phyloP scores from a whole-genome alignment of 257 asterid species.

The Buddleja alternifolia region DNA sequence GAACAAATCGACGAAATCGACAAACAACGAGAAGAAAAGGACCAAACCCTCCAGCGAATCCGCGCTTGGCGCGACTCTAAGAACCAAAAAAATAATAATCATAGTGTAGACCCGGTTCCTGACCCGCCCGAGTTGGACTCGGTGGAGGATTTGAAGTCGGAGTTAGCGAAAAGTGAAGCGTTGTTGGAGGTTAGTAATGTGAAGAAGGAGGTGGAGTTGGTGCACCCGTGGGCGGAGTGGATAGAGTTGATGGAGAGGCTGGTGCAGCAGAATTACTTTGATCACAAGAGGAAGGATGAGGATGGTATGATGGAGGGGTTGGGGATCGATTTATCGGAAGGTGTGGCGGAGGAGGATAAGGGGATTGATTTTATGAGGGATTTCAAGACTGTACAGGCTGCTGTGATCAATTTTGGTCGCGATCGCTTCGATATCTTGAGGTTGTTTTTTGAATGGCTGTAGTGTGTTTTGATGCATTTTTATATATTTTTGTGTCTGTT shows the following conservation, averaged over 20 bases:
- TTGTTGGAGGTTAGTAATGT: slow-evolving; percentile 36
- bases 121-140: slow-evolving; percentile 22
- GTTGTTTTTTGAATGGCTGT: slow-evolving; percentile 34
- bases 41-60: slow-evolving; percentile 81
- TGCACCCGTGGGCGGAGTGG: slow-evolving; percentile 98
- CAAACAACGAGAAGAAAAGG: slow-evolving; percentile 66
- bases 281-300: slow-evolving; percentile 88
- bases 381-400: slow-evolving; percentile 79
- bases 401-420: slow-evolving; percentile 73
- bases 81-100: slow-evolving; percentile 31
- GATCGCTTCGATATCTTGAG: slow-evolving; percentile 91
- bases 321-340: slow-evolving; percentile 60
- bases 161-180: slow-evolving; percentile 40
- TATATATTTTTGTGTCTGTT: slow-evolving; percentile 15
- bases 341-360: slow-evolving; percentile 40
- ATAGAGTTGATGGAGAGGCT: slow-evolving; percentile 89
- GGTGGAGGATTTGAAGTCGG: slow-evolving; percentile 38
- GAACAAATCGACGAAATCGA: slow-evolving; percentile 90
- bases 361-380: slow-evolving; percentile 69
- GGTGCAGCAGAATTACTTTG: slow-evolving; percentile 92
- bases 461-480: slow-evolving; percentile 2
- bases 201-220: slow-evolving; percentile 71
- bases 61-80: slow-evolving; percentile 95
- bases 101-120: slow-evolving; percentile 19
- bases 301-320: slow-evolving; percentile 75